Evolutionary conservation across 2,329 filamentous ascomycete genomes (phyloP), one percentile per base, ranked within the genome.

Genomic region (Aspergillus sergii): DNA sequence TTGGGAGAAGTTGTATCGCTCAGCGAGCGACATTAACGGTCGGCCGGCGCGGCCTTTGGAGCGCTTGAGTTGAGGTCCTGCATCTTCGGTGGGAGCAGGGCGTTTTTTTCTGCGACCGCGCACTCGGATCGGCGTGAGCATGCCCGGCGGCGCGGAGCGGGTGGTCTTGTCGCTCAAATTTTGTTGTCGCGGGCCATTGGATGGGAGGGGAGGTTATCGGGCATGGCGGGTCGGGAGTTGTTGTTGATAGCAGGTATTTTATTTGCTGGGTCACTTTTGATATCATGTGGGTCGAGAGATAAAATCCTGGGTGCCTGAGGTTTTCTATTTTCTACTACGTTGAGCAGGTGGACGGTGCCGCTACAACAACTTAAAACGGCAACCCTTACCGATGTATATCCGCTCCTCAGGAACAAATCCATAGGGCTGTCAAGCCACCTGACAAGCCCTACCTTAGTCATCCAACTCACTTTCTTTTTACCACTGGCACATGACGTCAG

Each of bases 51-150:
- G 19, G 16, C 39, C 12, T 50, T 62, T 68, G 12, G 51, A n/a
- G 26, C 63, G 56, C 62, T 66, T n/a, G 64, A 34, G 62, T 62
- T 57, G 26, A 58, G 56, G 11, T 56, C 56, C 26, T 30, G 26
- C 48, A 51, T 51, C 48, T 32, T 51, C 14, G 9, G 16, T 32
- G 16, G 28, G 26, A 3, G 55, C 43, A 32, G 55, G 63, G 30
- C 41, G 59, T 61, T 51, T 62, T 61, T 66, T 74, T 56, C 70
- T 70, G 61, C 73, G 68, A 61, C 71, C 73, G 56, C 76, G 74
- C 23, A 76, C 66, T 57, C 63, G 67, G 61, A 78, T 72, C 10
- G 75, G 75, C 21, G 74, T 78, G 55, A 73, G 66, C 61, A 67
- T 66, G 62, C 55, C 65, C 53, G 61, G 59, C 41, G 28, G 34